Base-by-base conservation (phyloP, 257 asterid species). In the Euphrasia confusa region DNA sequence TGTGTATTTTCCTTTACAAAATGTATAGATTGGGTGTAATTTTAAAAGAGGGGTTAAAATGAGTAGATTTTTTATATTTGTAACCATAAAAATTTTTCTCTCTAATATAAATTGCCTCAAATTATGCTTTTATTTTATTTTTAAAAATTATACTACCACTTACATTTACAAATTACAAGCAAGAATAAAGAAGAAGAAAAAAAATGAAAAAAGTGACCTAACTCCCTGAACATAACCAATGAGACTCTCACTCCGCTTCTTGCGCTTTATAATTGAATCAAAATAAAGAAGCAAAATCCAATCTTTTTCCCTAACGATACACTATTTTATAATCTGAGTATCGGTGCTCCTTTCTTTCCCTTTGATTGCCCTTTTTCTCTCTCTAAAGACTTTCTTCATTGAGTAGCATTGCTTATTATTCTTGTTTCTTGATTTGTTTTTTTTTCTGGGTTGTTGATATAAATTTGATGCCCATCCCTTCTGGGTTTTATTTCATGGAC, bases 401-500 rank as follows among this genome's bases (percentile, higher is more conserved):
- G 3, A 61, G 26, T 57, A 62, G 17, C 37, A 63, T 32, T 49
- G 7, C 14, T 37, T 10, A 39, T 18, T 39, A n/a, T 21, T 54
- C 35, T 49, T 62, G 64, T 30, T 30, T 30, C 62, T 8, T 33
- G 53, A 30, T 64, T 49, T 62, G 64, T 30, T 30, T 30, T 65
- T 8, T 57, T 39, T 64, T 54, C 64, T 73, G 66, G 58, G 47
- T 61, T 55, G 40, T 53, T 55, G 61, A 8, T 32, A 13, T 26
- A 35, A 37, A 28, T 65, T 44, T 71, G 74, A 49, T 58, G 54
- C 64, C 30, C 52, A 66, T 45, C 65, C 58, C 50, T 64, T 71
- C 77, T 74, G 69, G 77, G 68, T 56, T 71, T 71, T 11, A 4
- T 61, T 66, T n/a, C 68, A 60, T 26, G 58, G 27, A 42, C 61